Evolutionary conservation across 495 filamentous ascomycete species (phyloP).

Genomic region (Patellaria atrata): DNA sequence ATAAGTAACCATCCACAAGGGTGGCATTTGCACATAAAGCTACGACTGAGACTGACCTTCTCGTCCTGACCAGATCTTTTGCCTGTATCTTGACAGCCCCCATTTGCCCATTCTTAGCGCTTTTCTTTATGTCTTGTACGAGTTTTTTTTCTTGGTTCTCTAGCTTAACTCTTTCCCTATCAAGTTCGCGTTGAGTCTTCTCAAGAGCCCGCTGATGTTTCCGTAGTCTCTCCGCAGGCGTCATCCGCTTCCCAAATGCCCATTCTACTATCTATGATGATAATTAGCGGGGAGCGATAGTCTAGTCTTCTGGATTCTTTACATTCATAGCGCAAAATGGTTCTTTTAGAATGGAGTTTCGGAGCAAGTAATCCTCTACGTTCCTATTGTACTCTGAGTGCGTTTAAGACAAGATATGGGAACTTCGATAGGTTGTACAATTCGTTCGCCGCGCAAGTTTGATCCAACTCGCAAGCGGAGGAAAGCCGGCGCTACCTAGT

Average conservation of each 20-base stretch:
- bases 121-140: constrained; percentile 89
- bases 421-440: no score
- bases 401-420: no score
- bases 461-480: no score
- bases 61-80: constrained; percentile 86
- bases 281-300: no score
- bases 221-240: constrained; percentile 85
- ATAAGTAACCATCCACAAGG: not conserved
- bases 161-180: constrained; percentile 83
- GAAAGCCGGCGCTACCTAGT: no score
- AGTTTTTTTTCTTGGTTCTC: constrained; percentile 98
- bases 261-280: constrained; percentile 98
- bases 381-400: no score
- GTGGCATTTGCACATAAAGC: not conserved
- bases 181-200: constrained; percentile 90
- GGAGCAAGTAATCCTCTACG: no score
- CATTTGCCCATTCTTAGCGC: constrained; percentile 92
- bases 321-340: no score
- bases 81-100: constrained; percentile 94
- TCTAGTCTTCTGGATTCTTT: no score
- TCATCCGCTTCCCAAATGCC: constrained; percentile 98
- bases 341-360: no score
- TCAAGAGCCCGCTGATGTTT: constrained; percentile 95
- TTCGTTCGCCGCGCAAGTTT: no score
- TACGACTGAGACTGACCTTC: constrained; percentile 27